These are phyloP conservation scores for Aciculoconidium aculeatum DNA, from an alignment of 805 yeast genomes.

Conservation along the genomic window DNA sequence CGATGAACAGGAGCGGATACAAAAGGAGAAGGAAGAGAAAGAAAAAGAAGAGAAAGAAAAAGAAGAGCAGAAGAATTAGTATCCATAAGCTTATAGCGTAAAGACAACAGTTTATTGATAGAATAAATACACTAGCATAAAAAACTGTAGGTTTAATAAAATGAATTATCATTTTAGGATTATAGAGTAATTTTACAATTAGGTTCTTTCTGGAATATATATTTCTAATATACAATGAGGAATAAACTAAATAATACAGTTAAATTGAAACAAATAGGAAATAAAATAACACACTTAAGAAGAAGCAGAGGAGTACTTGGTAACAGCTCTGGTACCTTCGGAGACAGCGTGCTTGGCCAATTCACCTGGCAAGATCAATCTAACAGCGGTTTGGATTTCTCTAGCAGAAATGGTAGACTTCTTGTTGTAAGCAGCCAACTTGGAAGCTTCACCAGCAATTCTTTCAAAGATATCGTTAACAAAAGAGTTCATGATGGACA, in stretches of 20 bases:
- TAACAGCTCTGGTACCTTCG: constrained; percentile 36
- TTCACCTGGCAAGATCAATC: constrained; percentile 36
- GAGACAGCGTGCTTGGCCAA: constrained; percentile 37
- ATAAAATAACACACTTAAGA: constrained; percentile 14
- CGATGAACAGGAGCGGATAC: constrained; percentile 1
- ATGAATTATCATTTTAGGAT: too few species aligned
- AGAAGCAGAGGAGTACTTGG: constrained; percentile 35
- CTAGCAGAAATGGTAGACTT: constrained; percentile 35
- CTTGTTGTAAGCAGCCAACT: constrained; percentile 36
- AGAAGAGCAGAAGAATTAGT: not conserved
- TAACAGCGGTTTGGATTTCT: constrained; percentile 34
- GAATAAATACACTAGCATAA: too few species aligned
- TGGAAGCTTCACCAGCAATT: constrained; percentile 32
- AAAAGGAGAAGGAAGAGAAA: constrained; percentile 3
- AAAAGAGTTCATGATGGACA: constrained; percentile 35
- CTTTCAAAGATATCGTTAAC: constrained; percentile 34
- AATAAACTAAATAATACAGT: constrained; percentile 12
- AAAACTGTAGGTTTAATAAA: too few species aligned
- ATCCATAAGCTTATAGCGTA: too few species aligned
- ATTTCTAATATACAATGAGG: constrained; percentile 11
- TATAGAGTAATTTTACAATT: too few species aligned
- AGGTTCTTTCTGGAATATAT: too few species aligned
- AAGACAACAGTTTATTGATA: too few species aligned
- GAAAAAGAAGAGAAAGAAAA: not conserved
- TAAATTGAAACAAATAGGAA: constrained; percentile 5